Conservation (phyloP, 495 filamentous ascomycete genomes). For the Xylaria sp. region DNA sequence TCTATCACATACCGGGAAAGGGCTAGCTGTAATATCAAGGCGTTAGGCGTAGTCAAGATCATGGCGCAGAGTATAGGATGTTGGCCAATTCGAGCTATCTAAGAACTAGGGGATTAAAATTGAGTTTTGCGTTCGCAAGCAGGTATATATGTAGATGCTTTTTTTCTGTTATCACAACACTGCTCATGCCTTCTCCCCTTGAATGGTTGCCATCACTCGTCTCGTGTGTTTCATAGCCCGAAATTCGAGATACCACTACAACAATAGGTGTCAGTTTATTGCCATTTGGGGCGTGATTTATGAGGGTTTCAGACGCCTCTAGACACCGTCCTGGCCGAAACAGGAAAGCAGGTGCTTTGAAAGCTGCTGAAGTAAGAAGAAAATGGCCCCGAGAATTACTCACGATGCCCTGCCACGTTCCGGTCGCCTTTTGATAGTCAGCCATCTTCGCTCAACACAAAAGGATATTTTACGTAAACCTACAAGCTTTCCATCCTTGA, state of each 20-base stretch:
- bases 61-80: conserved; percentile 11
- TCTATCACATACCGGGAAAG: conserved; percentile 1
- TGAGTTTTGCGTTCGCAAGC: not conserved
- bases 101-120: not conserved
- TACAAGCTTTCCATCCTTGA: conserved; percentile 80
- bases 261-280: too few species aligned
- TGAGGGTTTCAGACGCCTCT: too few species aligned
- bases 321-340: too few species aligned
- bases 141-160: not conserved
- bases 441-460: conserved; percentile 2
- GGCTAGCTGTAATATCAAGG: conserved; percentile 35
- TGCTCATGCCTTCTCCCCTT: conserved; percentile 78
- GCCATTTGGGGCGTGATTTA: too few species aligned
- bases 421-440: conserved; percentile 47
- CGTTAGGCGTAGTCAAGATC: conserved; percentile 34
- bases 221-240: conserved; percentile 74
- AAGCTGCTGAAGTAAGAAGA: too few species aligned
- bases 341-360: too few species aligned
- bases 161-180: not conserved
- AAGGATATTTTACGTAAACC: conserved; percentile 39
- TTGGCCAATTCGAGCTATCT: conserved; percentile 5
- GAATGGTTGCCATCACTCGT: conserved; percentile 89
- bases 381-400: too few species aligned
- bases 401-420: conserved; percentile 81
- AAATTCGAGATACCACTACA: conserved; percentile 98